Evolutionary conservation across 192 early-diverging fungal species (phyloP), one percentile per base, ranked within the genome.

Genomic region (Dissophora ornata): DNA sequence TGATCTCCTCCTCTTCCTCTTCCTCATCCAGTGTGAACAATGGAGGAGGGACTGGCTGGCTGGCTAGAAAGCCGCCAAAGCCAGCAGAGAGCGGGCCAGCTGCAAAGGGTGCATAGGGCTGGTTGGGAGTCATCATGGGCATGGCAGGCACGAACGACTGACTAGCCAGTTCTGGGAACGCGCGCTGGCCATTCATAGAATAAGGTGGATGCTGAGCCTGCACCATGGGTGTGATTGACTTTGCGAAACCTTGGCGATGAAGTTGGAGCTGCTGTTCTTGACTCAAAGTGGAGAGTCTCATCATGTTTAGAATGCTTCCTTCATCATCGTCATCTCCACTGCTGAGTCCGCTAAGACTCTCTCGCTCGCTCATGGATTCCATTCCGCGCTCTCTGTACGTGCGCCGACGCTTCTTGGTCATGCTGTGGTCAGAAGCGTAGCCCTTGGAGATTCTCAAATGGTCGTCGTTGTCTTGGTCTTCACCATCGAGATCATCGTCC

Each of bases 311-410:
- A 32, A 77, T 36, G n/a, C 44, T 55, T 12, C 41, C 51, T 5
- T 77, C 73, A 2, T 77, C 73, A 38, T 77, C 73, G 3, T 77
- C 73, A 41, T 77, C 73, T 1, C 57, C 64, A 44, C 73, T 77
- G 59, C 73, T 77, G 22, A 62, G 51, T 3, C 59, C 73, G 19
- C 73, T 77, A 19, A 62, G 32, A 21, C 73, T 77, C 50, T 77
- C 73, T 4, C 73, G 73, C 40, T 77, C 73, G 32, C 73, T 77
- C 73, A 77, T 77, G 4, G 73, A 77, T n/a, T 77, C 73, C 34
- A 77, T 67, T 0, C 73, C 73, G 1, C 62, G 54, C 13, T 77
- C 73, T 26, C 49, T 25, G 30, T 57, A 47, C 34, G 53, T 64
- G 21, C 73, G 73, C 11, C 64, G 64, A 13, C 73, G 63, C 59